Evolutionary conservation across 768 basidiomycete species (phyloP), one percentile per base, ranked within the genome.

Genomic region (Vararia minispora): DNA sequence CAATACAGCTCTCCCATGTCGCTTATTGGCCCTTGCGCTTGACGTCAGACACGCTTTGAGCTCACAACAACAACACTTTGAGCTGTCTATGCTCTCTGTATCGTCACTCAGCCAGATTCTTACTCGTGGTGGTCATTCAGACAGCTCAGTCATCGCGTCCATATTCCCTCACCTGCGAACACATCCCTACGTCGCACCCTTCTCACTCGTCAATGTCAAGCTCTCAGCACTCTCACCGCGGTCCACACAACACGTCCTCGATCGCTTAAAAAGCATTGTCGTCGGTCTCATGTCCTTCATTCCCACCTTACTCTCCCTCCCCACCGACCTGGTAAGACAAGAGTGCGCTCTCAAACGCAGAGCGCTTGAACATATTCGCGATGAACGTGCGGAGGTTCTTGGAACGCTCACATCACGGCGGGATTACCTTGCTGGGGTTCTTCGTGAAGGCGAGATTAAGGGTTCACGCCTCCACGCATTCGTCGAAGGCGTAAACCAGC

Each of bases 331-430:
- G 18, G 63, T 74, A 2, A 63, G 70, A 13, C 75, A 81, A 40
- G 88, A 91, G 56, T 82, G 81, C 51, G 58, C 55, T 17, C 58
- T 68, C 40, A 81, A 79, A 44, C 69, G 74, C 12, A 61, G 60
- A 30, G 64, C 68, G 32, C 64, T 90, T 12, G 71, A 81, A 42
- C 66, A 56, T 20, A 63, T 84, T 2, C 69, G 86, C 10, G 72
- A 91, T 48, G 66, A 74, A 46, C 67, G 75, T 4, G 86, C 87
- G 0, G 66, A 77, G 46, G 59, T 66, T 6, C 68, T 91, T 4
- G 88, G 88, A 1, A 54, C 58, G 3, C 65, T 91, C 5, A 63
- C 76, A 1, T 64, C 61, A 28, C 62, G 75, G 51, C 69, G 82
- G 16, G 65, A 66, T 7, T 40, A 53, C 6, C 57, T 79, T n/a